phyloP scores from a whole-genome alignment of 192 early-diverging fungal genomes.

The Linnemannia elongata region DNA sequence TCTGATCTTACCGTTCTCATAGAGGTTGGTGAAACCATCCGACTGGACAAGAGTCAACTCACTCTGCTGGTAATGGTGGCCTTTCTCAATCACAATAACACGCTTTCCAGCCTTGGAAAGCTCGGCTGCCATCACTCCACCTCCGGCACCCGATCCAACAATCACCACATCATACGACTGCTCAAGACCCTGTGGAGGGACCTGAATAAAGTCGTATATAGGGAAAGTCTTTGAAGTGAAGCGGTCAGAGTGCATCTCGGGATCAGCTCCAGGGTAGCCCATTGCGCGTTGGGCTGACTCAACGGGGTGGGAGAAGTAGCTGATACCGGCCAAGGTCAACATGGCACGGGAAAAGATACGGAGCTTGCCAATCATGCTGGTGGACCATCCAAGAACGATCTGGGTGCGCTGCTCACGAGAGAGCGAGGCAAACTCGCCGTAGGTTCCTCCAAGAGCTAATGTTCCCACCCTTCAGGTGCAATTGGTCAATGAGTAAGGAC shows the following conservation, averaged over 20 bases:
- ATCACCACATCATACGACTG: constrained; percentile 73
- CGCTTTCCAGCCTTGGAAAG: constrained; percentile 74
- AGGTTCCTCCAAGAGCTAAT: constrained; percentile 40
- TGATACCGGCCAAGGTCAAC: constrained; percentile 12
- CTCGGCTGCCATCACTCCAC: constrained; percentile 75
- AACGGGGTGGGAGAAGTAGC: constrained; percentile 24
- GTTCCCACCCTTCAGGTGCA: constrained; percentile 32
- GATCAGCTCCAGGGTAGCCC: constrained; percentile 68
- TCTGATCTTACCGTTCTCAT: constrained; percentile 62
- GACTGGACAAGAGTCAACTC: constrained; percentile 68
- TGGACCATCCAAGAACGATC: constrained; percentile 36
- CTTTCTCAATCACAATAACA: constrained; percentile 84
- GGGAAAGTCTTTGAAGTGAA: constrained; percentile 61
- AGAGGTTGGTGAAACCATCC: constrained; percentile 64
- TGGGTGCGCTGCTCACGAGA: constrained; percentile 42
- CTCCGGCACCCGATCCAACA: constrained; percentile 78
- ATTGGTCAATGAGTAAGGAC: not conserved
- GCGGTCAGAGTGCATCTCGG: constrained; percentile 53
- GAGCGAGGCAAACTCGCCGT: constrained; percentile 40
- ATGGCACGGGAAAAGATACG: constrained; percentile 40
- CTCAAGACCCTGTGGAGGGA: constrained; percentile 54
- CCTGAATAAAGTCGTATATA: constrained; percentile 67
- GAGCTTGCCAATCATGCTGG: constrained; percentile 46
- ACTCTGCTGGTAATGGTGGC: constrained; percentile 65
- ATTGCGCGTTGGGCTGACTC: constrained; percentile 59